phyloP scores from a whole-genome alignment of 2,329 filamentous ascomycete genomes.

The Cyanodermella asteris region DNA sequence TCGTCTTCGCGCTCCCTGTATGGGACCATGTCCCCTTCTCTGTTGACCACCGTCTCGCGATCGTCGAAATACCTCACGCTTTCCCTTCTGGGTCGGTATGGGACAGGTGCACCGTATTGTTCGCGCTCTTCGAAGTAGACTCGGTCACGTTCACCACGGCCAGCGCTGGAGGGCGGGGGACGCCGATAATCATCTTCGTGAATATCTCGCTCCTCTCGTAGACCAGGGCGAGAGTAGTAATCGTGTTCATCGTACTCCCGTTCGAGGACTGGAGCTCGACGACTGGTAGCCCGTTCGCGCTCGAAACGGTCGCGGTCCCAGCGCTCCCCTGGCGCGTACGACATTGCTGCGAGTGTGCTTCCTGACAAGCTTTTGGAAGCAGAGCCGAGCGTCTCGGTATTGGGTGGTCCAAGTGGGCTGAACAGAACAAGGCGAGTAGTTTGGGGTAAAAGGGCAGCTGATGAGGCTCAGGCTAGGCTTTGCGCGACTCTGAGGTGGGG shows the following conservation, averaged over 20 bases:
- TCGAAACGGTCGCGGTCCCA: conserved; percentile 23
- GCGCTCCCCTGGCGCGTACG: too few relatives aligned
- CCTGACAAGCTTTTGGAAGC: too few relatives aligned
- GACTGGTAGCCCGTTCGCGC: conserved; percentile 18
- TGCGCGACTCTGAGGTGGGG: too few relatives aligned
- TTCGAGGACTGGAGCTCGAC: conserved; percentile 16
- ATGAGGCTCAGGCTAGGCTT: too few relatives aligned
- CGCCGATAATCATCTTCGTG: conserved; percentile 10
- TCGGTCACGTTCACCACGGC: conserved; percentile 6
- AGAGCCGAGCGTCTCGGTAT: too few relatives aligned
- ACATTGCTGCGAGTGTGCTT: too few relatives aligned
- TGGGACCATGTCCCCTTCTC: conserved; percentile 15
- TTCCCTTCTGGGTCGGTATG: conserved; percentile 8
- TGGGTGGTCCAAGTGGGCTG: too few relatives aligned
- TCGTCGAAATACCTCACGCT: conserved; percentile 2
- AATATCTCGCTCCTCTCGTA: conserved; percentile 16
- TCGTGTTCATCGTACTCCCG: conserved; percentile 20
- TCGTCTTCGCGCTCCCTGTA: conserved; percentile 16
- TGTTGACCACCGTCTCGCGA: conserved; percentile 2
- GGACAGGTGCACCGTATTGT: conserved; percentile 20
- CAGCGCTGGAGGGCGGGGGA: conserved; percentile 26
- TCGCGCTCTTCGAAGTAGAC: conserved; percentile 19
- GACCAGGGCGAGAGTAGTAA: conserved; percentile 16
- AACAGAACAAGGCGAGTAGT: too few relatives aligned
- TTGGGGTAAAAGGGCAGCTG: too few relatives aligned